Evolutionary conservation across 2,329 filamentous ascomycete genomes (phyloP), one percentile per base, ranked within the genome.

Genomic region (Penicillium sclerotiorum): DNA sequence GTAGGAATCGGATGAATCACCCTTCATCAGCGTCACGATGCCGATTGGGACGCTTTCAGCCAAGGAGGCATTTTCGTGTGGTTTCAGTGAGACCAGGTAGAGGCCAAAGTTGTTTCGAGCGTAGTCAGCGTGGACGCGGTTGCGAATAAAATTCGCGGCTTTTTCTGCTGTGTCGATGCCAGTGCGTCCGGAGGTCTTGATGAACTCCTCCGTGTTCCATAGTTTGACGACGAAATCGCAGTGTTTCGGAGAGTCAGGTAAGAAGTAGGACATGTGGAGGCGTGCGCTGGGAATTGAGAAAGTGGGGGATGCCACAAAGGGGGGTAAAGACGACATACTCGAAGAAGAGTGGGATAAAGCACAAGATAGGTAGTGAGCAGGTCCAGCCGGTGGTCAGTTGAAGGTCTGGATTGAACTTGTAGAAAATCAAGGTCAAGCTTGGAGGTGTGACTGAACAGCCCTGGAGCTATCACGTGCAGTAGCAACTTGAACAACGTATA

Each of bases 181-280:
- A 2, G 58, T 59, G 8, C 35, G 35, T 15, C 59, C 52, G 25
- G 41, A 49, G 13, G 45, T 43, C 4, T 35, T 41, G 51, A 57
- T 40, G 20, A 55, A 59, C 12, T 57, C 48, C 13, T 60, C 53
- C 20, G 56, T 60, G 13, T 57, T 59, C 57, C 56, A 61, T 13
- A 60, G 28, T 12, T 52, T 22, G 21, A 45, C 51, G 12, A 60
- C 45, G 23, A 61, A 61, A 22, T 33, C 21, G 36, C 52, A 50
- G 38, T 61, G 59, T 11, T 17, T 23, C 8, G 25, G 18, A 27
- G 52, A 48, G n/a, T 18, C 32, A 1, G 53, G 57, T 28, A 55
- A 18, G 25, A 60, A 50, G 4, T 50, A 53, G 22, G 18, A 49
- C n/a, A 61, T 60, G n/a, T 42, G 48, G 1, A 61, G 53, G 13